Percentiles rank a stretch among this genome's conserved stretches.
These are phyloP conservation scores for Pachyrhizus erosus DNA, from an alignment of 306 rosid genomes.

Conservation along the genomic window DNA sequence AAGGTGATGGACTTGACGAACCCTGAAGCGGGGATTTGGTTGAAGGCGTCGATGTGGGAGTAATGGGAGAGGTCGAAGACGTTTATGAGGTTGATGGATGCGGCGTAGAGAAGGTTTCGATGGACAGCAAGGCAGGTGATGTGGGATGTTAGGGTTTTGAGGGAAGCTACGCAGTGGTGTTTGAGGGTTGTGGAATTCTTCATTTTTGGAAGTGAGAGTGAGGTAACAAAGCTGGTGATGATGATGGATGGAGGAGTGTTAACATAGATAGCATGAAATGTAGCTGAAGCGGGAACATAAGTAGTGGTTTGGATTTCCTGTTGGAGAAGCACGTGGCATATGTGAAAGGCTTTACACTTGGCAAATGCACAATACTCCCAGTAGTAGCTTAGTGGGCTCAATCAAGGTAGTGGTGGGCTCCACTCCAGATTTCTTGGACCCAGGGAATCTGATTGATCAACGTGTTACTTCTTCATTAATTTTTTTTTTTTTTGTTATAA, in stretches of 20 bases:
- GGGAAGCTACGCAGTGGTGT: constrained; percentile 36
- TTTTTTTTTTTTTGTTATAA: too few relatives aligned
- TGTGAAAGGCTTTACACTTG: not conserved
- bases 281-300: constrained; percentile 44
- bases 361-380: not conserved
- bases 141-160: constrained; percentile 50
- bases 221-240: not conserved
- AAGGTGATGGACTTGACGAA: constrained; percentile 69
- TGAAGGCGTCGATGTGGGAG: constrained; percentile 54
- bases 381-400: constrained; percentile 40
- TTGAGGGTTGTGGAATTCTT: constrained; percentile 8
- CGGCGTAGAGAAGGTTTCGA: constrained; percentile 67
- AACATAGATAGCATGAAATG: not conserved
- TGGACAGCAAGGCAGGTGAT: constrained; percentile 63
- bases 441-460: constrained; percentile 31
- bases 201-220: constrained; percentile 24
- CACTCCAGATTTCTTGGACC: constrained; percentile 33
- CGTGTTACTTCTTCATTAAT: constrained; percentile 23
- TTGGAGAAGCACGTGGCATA: constrained; percentile 18
- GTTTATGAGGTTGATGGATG: constrained; percentile 58
- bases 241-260: not conserved
- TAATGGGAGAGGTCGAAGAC: constrained; percentile 55
- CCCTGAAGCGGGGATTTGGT: constrained; percentile 52
- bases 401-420: constrained; percentile 50
- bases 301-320: constrained; percentile 31